Base-by-base conservation (phyloP, 352 stramenopile species). In the Saprolegnia parasitica region DNA sequence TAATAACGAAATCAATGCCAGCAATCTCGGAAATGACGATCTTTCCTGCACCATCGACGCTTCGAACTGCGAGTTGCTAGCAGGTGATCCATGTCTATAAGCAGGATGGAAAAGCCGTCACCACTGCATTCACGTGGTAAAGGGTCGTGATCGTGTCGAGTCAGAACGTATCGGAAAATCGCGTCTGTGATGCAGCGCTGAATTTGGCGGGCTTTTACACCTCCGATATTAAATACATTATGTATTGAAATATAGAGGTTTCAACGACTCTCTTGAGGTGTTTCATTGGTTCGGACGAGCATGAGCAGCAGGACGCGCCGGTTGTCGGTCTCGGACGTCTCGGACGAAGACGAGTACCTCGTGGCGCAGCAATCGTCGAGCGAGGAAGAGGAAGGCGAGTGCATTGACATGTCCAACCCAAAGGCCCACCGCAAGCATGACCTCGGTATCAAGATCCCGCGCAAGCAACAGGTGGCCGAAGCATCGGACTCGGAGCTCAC, bases 341-440 rank as follows among this genome's bases (percentile, higher is more conserved):
- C 57, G 32, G 57, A 65, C 24, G 24, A 23, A 29, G 57, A 65
- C 15, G 57, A 47, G 24, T 24, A 47, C 37, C 20, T 32, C 57
- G 37, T 52, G 29, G 8, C 23, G 32, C 54, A 24, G 18, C n/a
- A 32, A 24, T 65, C 16, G 23, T 35, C 18, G 13, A 65, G 32
- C 57, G 57, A 63, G 20, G 57, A 65, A 47, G 57, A 65, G 18
- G 57, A 49, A n/a, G 42, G 42, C 42, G 42, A 65, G 21, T 65
- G 57, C 21, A 8, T 65, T 8, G 57, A 65, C 37, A 65, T 65
- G 57, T 65, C 57, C 20, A 65, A 65, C 37, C 57, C 57, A 2
- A 52, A 47, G 37, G 57, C 57, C 16, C 57, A 65, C 24, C 26
- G 35, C 16, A 65, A 65, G 18, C 46, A 35, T 15, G 37, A 24